Evolutionary conservation across 345 rosid genomes (phyloP), one percentile per base, ranked within the genome.

Genomic region (Arabidopsis thaliana): DNA sequence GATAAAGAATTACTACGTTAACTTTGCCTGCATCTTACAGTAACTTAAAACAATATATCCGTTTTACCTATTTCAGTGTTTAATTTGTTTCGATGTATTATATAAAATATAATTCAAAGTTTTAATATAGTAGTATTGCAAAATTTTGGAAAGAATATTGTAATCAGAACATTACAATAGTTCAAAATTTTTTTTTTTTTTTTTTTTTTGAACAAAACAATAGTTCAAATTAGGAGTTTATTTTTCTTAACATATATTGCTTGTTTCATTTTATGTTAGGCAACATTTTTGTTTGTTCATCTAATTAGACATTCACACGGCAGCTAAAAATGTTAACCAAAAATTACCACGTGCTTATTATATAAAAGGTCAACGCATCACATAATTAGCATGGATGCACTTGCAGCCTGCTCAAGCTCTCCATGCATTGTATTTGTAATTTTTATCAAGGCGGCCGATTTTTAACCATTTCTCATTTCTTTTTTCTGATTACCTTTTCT

Each of bases 351-450:
- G 30, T 65, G 71, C 14, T 20, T 42, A 44, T 56, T 24, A n/a
- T 33, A 23, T 14, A 37, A 57, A 64, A 45, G 12, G 36, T 59
- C 73, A 59, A 59, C 34, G 34, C 44, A 48, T 49, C 37, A 49
- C 53, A 67, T 67, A 75, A 75, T 67, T 59, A 66, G 53, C 78
- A 65, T 22, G 38, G 36, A 53, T 34, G 24, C 24, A 32, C 33
- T 14, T 23, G 7, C 8, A 40, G 32, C 36, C 69, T 23, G 41
- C 38, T 56, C 44, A 61, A 42, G 25, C 34, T 41, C 77, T 41
- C 52, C 59, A 32, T 74, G 67, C 72, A 74, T 28, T 66, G 78
- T 75, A 75, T 59, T 46, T 74, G 38, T 46, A 65, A 32, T 1
- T 14, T 42, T 64, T 56, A 16, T 10, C 13, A 16, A 20, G 55